These are phyloP conservation scores for Inonotus hispidus DNA, from an alignment of 1,284 basidiomycete species.

Conservation along the genomic window DNA sequence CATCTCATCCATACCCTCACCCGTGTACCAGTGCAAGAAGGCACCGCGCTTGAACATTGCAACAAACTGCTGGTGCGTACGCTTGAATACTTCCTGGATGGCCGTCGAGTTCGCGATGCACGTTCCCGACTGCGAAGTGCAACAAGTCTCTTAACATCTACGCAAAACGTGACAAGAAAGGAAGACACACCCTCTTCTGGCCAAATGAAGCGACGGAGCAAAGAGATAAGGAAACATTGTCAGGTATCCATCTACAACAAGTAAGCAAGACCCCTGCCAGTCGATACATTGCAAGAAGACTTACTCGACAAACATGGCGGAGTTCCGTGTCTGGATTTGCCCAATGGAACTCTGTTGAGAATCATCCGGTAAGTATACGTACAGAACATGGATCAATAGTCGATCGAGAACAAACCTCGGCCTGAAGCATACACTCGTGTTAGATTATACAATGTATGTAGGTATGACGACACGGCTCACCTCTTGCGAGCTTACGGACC, in stretches of 20 bases:
- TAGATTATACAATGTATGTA: constrained; percentile 31
- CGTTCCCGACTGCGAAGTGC: constrained; percentile 54
- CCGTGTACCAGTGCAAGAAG: constrained; percentile 90
- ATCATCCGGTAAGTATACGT: background rate
- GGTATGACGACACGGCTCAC: constrained; percentile 41
- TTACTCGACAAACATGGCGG: constrained; percentile 73
- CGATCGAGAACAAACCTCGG: constrained; percentile 42
- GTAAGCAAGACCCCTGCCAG: background rate
- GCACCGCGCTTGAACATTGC: constrained; percentile 81
- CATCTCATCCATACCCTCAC: constrained; percentile 89
- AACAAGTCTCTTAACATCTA: constrained; percentile 1
- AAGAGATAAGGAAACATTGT: constrained; percentile 76
- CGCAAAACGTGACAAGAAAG: background rate
- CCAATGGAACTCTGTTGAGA: constrained; percentile 37
- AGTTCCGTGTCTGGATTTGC: constrained; percentile 67
- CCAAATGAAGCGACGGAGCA: constrained; percentile 83
- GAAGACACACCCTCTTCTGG: constrained; percentile 48
- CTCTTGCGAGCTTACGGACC: constrained; percentile 74
- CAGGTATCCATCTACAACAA: constrained; percentile 70
- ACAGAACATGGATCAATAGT: constrained; percentile 3
- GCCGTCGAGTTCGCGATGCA: constrained; percentile 83
- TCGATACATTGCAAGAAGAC: constrained; percentile 24
- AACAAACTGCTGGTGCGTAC: constrained; percentile 71
- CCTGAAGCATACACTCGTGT: constrained; percentile 32
- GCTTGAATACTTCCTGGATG: constrained; percentile 87